Base-by-base conservation (phyloP, 2,329 filamentous ascomycete species). In the Coccinonectria pachysandricola region DNA sequence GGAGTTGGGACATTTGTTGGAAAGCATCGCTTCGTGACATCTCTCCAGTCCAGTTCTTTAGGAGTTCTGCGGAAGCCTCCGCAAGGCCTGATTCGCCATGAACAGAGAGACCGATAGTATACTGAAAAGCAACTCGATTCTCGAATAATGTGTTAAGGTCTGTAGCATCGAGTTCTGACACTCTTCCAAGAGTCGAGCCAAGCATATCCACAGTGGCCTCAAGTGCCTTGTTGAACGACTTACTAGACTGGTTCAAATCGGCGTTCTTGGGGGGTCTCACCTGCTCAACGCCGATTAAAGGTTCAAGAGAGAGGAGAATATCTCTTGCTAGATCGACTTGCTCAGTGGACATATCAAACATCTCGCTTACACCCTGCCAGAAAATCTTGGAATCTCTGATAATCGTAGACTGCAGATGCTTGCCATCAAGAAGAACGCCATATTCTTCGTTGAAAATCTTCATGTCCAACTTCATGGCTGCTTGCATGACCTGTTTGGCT, bases 11-110 rank as follows among this genome's bases (percentile, higher is more conserved):
- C 47, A 59, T 56, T 24, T 59, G 53, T 26, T 58, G 50, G 11
- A 57, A 45, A 3, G 56, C 54, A 8, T 45, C 40, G 16, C 48
- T 50, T 20, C 69, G 65, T 12, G 57, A 60, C 17, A 61, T 49
- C 50, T 92, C 75, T 7, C 71, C 71, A 18, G 83, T 91, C 43
- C 88, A 72, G 18, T 75, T 75, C 53, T 94, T 94, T 38, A 96
- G 69, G 15, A 96, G 61, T 39, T 86, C 80, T 6, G 87, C 71
- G 1, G 82, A 78, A 10, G 83, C 79, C 48, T 87, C 79, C 35
- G 84, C 85, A 17, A 91, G 77, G 31, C 76, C 69, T 30, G 80
- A 64, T 40, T 92, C 79, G 10, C 84, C 82, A 21, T 86, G 86
- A 30, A 95, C 75, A 6, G 95, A 71, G 11, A 84, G 69, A 4